Conservation (phyloP, 208 protist genomes). For the Trichomonas gallinae region DNA sequence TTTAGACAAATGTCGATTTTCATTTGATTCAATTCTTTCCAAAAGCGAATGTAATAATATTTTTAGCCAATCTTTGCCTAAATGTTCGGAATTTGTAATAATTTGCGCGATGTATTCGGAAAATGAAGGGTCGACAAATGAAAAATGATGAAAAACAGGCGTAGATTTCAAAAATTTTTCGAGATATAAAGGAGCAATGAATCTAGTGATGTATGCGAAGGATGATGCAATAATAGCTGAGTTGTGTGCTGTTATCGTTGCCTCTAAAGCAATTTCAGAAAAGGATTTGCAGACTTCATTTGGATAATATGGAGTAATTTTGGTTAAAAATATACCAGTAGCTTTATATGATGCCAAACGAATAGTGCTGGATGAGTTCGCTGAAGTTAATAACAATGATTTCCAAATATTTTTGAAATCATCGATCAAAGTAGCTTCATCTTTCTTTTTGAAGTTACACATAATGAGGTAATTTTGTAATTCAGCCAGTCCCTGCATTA, state of each 20-base stretch:
- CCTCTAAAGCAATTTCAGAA: neutral
- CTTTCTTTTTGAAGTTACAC: neutral
- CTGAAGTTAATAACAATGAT: neutral
- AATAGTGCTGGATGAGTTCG: neutral
- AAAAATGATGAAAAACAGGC: conserved; percentile 11
- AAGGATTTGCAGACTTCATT: neutral
- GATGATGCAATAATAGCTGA: conserved; percentile 7
- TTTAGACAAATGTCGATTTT: neutral
- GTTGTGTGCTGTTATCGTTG: neutral
- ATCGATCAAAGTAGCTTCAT: neutral
- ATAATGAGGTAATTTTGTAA: neutral
- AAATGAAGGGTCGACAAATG: neutral
- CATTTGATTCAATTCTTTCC: neutral
- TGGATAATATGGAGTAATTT: conserved; percentile 1
- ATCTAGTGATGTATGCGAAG: neutral
- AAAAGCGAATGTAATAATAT: neutral
- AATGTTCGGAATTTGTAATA: neutral
- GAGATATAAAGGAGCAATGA: neutral
- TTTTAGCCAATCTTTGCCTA: conserved; percentile 5
- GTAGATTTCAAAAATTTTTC: neutral
- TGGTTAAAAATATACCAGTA: neutral
- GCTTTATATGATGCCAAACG: neutral
- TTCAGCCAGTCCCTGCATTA: neutral
- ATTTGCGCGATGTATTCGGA: neutral
- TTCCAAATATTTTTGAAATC: neutral